Base-by-base conservation (phyloP, 1,139 yeast species). In the Yamadazyma jaroonii region DNA sequence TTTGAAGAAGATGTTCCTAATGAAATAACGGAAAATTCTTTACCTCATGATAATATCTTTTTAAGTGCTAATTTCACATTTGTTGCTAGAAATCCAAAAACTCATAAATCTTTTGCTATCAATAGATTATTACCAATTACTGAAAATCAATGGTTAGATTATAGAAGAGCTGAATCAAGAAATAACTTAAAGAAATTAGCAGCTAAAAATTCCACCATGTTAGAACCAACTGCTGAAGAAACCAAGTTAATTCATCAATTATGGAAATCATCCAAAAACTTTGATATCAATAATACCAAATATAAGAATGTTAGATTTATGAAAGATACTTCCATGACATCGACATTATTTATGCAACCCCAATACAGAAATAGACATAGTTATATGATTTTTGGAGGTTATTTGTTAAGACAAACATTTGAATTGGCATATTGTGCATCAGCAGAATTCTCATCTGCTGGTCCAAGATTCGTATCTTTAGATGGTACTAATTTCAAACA, bases 341-440 rank as follows among this genome's bases (percentile, higher is more conserved):
- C 95, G 7, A 86, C 96, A 6, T 72, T 82, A 50, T 81, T 89
- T 62, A 90, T 89, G 94, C 97, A 89, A 64, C 97, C 97, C 2
- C 97, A 89, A 64, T 89, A 88, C 64, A 78, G 97, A 62, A 89
- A 89, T 67, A 78, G 96, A 57, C 96, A 89, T 57, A 85, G 95
- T 9, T 86, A 84, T 61, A 88, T 89, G 90, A 86, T 89, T 37
- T 89, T 89, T 59, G 97, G 97, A 48, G 97, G 97, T 21, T 89
- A 89, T 55, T 67, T 89, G 54, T 76, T 89, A 66, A 80, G 96
- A 60, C 96, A 88, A 62, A 80, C 96, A 4, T 89, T 89, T 59
- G 97, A 89, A 59, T 75, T 89, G 52, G 97, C 96, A 2, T 89
- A 89, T 59, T 85, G 95, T 61, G 81, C 94, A 12, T 87, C 96